Evolutionary conservation across 2,329 filamentous ascomycete species (phyloP).

Genomic region (Phoma sp.): DNA sequence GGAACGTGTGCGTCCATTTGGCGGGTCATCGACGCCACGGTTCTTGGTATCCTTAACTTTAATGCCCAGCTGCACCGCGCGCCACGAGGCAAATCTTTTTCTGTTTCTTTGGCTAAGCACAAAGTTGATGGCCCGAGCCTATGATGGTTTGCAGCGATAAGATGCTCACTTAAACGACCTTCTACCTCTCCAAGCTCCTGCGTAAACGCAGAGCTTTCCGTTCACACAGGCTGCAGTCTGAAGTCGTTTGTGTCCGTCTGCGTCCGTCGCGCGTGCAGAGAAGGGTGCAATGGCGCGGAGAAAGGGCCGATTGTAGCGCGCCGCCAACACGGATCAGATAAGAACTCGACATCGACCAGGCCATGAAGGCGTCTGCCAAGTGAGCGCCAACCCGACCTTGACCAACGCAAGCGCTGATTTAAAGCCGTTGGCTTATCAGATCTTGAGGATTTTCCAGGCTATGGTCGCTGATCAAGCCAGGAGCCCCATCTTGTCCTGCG

Average conservation of each 20-base stretch:
- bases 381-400: conserved; percentile 1
- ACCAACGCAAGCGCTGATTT: conserved; percentile 3
- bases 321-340: conserved; percentile 4
- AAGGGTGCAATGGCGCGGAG: background rate
- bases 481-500: background rate
- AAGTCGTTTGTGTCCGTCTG: background rate
- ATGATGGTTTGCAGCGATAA: background rate
- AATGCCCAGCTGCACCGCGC: conserved; percentile 1
- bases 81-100: background rate
- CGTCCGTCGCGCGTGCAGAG: background rate
- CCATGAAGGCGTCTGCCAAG: conserved; percentile 7
- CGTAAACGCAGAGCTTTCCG: background rate
- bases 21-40: background rate
- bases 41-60: conserved; percentile 12
- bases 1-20: background rate
- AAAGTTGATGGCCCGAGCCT: background rate
- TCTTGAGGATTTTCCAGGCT: background rate
- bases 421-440: conserved; percentile 8
- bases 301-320: background rate
- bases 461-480: conserved; percentile 4
- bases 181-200: background rate
- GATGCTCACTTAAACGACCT: background rate
- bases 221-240: background rate
- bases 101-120: background rate
- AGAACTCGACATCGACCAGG: conserved; percentile 1